Conservation (phyloP, 768 basidiomycete species). For the Lactifluus piperatus region DNA sequence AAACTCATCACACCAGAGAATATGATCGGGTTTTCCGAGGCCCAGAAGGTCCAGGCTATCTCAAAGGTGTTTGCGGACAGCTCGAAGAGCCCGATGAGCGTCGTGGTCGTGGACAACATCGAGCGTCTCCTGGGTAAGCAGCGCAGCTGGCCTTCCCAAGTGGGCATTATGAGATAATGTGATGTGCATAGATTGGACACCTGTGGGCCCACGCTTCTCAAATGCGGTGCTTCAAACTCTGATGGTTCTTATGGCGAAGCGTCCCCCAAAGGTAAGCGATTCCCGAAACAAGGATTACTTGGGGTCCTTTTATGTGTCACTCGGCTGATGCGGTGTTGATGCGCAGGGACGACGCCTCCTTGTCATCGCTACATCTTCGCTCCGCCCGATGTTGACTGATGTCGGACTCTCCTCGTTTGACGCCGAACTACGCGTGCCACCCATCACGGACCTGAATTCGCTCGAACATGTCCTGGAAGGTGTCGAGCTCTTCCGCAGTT, state of each 20-base stretch:
- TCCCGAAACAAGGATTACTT: not conserved
- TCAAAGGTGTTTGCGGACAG: slow-evolving; percentile 91
- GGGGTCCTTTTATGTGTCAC: no score
- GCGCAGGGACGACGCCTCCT: slow-evolving; percentile 74
- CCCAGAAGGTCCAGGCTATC: slow-evolving; percentile 84
- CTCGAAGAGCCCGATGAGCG: slow-evolving; percentile 95
- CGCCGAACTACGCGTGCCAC: slow-evolving; percentile 74
- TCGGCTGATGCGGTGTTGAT: not conserved
- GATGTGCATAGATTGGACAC: slow-evolving; percentile 73
- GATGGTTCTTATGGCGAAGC: slow-evolving; percentile 76
- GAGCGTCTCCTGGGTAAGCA: slow-evolving; percentile 82
- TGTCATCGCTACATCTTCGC: slow-evolving; percentile 86
- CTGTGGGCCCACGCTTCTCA: slow-evolving; percentile 94
- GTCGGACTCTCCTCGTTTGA: slow-evolving; percentile 88
- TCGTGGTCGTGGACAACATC: slow-evolving; percentile 91
- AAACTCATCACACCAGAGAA: slow-evolving; percentile 92
- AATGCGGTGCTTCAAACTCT: slow-evolving; percentile 88
- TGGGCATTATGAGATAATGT: not conserved
- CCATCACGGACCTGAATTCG: slow-evolving; percentile 60
- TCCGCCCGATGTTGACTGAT: slow-evolving; percentile 76
- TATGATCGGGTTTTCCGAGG: slow-evolving; percentile 95
- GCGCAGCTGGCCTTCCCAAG: not conserved
- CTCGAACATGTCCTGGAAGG: slow-evolving; percentile 75
- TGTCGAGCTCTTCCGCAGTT: slow-evolving; percentile 62
- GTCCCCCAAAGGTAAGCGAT: slow-evolving; percentile 77